These are phyloP conservation scores for Penicillium atrosanguineum DNA, from an alignment of 495 filamentous ascomycete species.

Conservation along the genomic window DNA sequence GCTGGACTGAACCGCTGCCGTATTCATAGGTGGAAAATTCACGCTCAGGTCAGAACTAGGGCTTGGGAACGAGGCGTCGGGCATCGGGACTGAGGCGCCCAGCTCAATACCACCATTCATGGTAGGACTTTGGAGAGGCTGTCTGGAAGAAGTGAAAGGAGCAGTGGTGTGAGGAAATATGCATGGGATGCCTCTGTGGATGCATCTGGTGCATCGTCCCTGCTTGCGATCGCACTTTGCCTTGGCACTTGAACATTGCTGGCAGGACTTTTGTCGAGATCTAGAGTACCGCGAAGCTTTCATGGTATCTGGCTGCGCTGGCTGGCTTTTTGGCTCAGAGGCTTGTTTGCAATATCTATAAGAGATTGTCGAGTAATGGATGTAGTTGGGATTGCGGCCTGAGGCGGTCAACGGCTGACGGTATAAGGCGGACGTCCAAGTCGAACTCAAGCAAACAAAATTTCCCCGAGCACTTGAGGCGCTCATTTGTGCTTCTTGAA, in stretches of 20 bases:
- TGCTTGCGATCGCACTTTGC: conserved; percentile 40
- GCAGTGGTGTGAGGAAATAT: conserved; percentile 8
- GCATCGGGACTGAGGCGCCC: neutral
- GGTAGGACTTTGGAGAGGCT: neutral
- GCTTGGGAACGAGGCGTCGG: conserved; percentile 1
- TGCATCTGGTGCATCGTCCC: conserved; percentile 33
- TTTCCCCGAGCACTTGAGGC: too few species aligned
- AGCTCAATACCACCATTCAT: neutral
- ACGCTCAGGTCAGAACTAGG: neutral
- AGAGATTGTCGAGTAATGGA: too few species aligned
- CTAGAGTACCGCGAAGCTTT: conserved; percentile 34
- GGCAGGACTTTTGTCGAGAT: conserved; percentile 45
- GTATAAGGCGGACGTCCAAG: too few species aligned
- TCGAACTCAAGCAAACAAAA: neutral
- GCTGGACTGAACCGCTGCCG: too few species aligned
- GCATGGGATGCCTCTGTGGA: conserved; percentile 18
- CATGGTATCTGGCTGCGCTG: conserved; percentile 13
- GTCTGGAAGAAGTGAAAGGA: neutral
- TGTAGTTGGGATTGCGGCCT: too few species aligned
- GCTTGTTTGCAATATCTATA: too few species aligned
- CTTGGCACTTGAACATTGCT: conserved; percentile 39
- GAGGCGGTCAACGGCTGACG: too few species aligned
- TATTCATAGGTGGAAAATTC: neutral
- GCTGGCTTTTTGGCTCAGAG: too few species aligned
- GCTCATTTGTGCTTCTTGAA: too few species aligned